Evolutionary conservation across 495 filamentous ascomycete genomes (phyloP).

Genomic region (Clavariopsis aquatica): DNA sequence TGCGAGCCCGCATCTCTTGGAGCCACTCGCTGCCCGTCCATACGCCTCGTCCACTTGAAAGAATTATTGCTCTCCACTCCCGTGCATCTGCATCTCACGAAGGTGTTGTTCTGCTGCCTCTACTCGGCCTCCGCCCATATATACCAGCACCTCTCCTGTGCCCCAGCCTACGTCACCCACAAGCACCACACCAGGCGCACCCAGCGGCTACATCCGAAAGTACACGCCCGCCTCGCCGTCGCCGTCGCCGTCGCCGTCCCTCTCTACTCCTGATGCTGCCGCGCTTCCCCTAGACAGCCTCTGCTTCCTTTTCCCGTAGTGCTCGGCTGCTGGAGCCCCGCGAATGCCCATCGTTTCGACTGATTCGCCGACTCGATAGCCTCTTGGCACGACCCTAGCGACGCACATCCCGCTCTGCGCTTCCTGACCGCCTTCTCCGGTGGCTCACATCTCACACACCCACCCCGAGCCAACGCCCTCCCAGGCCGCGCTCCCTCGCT

Average conservation of each 20-base stretch:
- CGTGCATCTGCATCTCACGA: background rate
- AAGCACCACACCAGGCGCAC: background rate
- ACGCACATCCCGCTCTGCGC: background rate
- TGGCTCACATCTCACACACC: constrained; percentile 1
- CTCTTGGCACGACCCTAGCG: constrained; percentile 16
- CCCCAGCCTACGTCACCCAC: too few species aligned
- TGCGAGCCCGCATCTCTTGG: background rate
- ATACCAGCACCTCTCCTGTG: too few species aligned
- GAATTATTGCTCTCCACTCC: background rate
- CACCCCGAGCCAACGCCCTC: background rate
- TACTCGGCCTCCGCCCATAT: too few species aligned
- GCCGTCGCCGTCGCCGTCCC: background rate
- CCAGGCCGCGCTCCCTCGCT: constrained; percentile 1
- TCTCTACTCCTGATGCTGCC: background rate
- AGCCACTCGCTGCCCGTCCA: background rate
- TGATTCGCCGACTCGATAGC: constrained; percentile 19
- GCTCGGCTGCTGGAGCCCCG: constrained; percentile 3
- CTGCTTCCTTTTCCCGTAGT: constrained; percentile 3
- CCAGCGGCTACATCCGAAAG: too few species aligned
- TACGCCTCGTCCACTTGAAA: background rate
- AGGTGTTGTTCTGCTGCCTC: too few species aligned
- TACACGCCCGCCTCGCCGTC: too few species aligned
- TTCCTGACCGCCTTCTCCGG: constrained; percentile 26
- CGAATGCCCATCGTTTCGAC: constrained; percentile 3
- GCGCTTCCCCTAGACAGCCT: background rate